Base-by-base conservation (phyloP, 345 rosid species). In the Alliaria petiolata region DNA sequence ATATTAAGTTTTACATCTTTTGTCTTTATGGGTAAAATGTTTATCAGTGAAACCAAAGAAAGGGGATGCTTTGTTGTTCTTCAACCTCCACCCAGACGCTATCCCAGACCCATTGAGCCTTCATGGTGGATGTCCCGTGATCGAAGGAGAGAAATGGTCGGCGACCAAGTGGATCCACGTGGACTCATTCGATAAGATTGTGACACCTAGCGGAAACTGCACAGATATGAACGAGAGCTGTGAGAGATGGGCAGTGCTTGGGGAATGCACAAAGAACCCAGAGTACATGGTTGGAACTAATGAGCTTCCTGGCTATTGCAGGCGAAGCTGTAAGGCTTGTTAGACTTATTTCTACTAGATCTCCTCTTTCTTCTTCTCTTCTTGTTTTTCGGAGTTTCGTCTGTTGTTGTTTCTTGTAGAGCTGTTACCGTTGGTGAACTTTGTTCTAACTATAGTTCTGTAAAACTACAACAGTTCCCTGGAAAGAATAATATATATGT, bases 111-210 rank as follows among this genome's bases (percentile, higher is more conserved):
- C 84, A 7, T 33, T 16, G 81, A 91, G 96, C 75, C 89, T 89
- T 46, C 98, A 93, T 31, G 96, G 87, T n/a, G 97, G 98, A 6
- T 93, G 97, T 79, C 98, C 93, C 0, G 97, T 93, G 74, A 87
- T 91, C 10, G 91, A 90, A 67, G 97, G 97, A 39, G 98, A 93
- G 88, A 93, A 93, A 85, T 91, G 98, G 98, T 93, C 97, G 0
- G 98, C 98, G 19, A 93, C 98, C 3, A 93, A 91, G 79, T 93
- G 98, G 98, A 85, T 93, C 63, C 98, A 93, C 31, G 97, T 89
- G 20, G 92, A 91, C 74, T 87, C 96, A 6, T 93, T 91, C 5
- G 92, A 86, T 72, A 87, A 83, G 86, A 82, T 72, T 28, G 33
- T 90, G 70, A 74, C 77, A 3, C 79, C 69, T 2, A 74, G 70